Base-by-base conservation (phyloP, 2,329 filamentous ascomycete genomes). In the Neonectria punicea region DNA sequence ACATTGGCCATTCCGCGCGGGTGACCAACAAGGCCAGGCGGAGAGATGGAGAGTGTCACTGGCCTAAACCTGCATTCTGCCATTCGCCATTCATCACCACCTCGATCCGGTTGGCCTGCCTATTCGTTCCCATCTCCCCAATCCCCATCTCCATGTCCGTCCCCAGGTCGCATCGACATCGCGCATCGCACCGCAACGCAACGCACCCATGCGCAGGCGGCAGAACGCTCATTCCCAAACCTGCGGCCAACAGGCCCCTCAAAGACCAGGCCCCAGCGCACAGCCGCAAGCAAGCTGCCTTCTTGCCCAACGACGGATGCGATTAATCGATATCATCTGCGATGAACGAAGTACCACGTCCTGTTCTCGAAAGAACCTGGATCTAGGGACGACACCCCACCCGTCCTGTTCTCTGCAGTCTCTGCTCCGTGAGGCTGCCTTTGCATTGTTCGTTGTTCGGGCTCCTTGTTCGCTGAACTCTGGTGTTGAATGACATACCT, bases 1-100 rank as follows among this genome's bases (percentile, higher is more conserved):
- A 72, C 46, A 70, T 73, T 67, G 18, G 51, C 66, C 68, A 67
- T 71, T 69, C 63, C 67, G 54, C 51, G 20, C 58, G 51, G 39
- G 30, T 59, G 51, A 47, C 47, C 61, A 46, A 68, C 61, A 49
- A 68, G 63, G 32, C 53, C 49, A 22, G 47, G 10, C 41, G 22
- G 9, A 22, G 9, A 25, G 32, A 49, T 47, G 30, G 49, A 25
- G 61, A 34, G 61, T 41, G 22, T n/a, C 22, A 25, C 30, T 28
- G 20, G 41, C 49, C 34, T 14, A 43, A 39, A 14, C n/a, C 32
- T 39, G 25, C 16, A 28, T 47, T 16, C 14, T 22, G 22, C 30
- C 16, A 53, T 58, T 41, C 16, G 13, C 8, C n/a, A 20, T 18
- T 43, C 60, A 67, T 53, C 66, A 58, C 51, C 32, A 58, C 62